A percentile compares a stretch with the other conserved stretches of the same genome.
Conservation (phyloP, 2,329 filamentous ascomycete genomes). For the Aspergillus sp. region DNA sequence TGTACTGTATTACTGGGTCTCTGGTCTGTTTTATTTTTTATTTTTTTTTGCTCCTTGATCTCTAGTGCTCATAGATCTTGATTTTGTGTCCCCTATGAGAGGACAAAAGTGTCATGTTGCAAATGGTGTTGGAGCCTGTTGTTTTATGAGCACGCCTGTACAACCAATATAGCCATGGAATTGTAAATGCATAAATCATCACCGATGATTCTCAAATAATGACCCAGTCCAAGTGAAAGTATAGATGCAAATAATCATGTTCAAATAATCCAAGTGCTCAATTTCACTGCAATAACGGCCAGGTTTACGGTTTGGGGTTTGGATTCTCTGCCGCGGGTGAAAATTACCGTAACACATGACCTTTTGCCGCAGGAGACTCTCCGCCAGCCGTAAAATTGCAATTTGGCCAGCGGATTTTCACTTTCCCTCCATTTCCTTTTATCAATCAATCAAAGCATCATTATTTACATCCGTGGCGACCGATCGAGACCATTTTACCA, state of each 20-base stretch:
- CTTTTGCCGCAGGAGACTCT: not conserved
- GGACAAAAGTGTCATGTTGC: conserved; percentile 8
- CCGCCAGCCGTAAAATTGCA: conserved; percentile 1
- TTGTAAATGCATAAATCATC: conserved; percentile 4
- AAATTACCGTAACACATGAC: conserved; percentile 25
- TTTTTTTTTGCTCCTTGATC: not conserved
- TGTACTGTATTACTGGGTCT: conserved; percentile 34
- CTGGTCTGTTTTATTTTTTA: conserved; percentile 13
- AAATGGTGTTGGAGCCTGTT: conserved; percentile 10
- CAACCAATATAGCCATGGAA: conserved; percentile 2
- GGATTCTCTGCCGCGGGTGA: conserved; percentile 1
- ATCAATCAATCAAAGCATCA: not conserved
- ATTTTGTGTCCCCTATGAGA: conserved; percentile 12
- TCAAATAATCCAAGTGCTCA: too few species aligned
- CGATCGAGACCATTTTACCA: not conserved
- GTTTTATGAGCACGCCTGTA: conserved; percentile 6
- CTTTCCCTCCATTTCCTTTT: not conserved
- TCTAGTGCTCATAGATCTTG: conserved; percentile 20
- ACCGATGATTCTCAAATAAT: too few species aligned
- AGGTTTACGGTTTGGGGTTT: too few species aligned
- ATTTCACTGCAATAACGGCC: too few species aligned
- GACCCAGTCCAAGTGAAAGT: too few species aligned
- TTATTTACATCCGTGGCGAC: not conserved
- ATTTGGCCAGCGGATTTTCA: not conserved
- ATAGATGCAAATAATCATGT: too few species aligned